Conservation (phyloP, 2,329 filamentous ascomycete genomes). For the Penicillium occitanis region DNA sequence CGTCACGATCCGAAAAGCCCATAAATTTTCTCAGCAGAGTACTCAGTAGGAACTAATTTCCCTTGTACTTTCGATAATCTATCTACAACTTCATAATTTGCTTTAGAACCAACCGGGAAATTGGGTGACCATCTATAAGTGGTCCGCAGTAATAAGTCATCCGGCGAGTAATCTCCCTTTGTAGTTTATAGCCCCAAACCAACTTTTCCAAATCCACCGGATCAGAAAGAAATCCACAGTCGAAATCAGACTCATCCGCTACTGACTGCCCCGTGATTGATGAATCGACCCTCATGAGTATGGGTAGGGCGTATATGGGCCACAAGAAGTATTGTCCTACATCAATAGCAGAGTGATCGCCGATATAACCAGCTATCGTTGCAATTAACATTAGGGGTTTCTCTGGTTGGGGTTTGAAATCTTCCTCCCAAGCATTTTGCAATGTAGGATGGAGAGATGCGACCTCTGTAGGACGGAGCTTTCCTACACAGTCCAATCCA, state of each 20-base stretch:
- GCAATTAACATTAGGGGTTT: constrained; percentile 33
- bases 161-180: constrained; percentile 61
- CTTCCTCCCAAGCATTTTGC: constrained; percentile 54
- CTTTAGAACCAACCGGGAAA: constrained; percentile 50
- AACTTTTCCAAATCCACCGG: constrained; percentile 58
- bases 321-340: constrained; percentile 55
- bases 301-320: constrained; percentile 59
- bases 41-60: constrained; percentile 45
- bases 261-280: constrained; percentile 47
- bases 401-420: constrained; percentile 51
- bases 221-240: constrained; percentile 58
- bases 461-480: constrained; percentile 59
- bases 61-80: constrained; percentile 26
- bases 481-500: constrained; percentile 54
- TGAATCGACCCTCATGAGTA: constrained; percentile 63
- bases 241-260: constrained; percentile 54
- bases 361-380: constrained; percentile 24
- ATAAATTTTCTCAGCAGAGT: constrained; percentile 39
- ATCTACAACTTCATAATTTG: constrained; percentile 28
- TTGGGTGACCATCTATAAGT: constrained; percentile 39
- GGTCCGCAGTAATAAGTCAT: constrained; percentile 52
- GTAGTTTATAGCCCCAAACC: constrained; percentile 64
- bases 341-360: constrained; percentile 33
- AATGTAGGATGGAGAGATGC: constrained; percentile 55
- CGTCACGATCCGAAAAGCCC: too few relatives aligned